A percentile compares a stretch with the other conserved stretches of the same genome.
These are phyloP conservation scores for Raphanus sativus DNA, from an alignment of 345 rosid genomes.

Conservation along the genomic window DNA sequence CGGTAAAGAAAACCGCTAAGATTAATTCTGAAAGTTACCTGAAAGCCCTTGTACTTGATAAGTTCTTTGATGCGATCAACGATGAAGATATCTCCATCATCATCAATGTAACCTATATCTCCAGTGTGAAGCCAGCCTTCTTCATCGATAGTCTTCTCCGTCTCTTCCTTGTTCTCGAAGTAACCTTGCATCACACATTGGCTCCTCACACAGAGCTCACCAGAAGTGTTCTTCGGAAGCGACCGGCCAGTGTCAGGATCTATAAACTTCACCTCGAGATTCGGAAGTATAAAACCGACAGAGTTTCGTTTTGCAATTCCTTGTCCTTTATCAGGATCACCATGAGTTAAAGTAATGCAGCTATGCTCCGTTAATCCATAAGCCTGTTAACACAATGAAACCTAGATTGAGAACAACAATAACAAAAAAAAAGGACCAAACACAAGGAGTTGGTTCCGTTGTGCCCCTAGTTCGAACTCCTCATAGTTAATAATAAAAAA, in stretches of 20 bases:
- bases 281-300: slow-evolving; percentile 84
- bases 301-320: slow-evolving; percentile 76
- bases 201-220: slow-evolving; percentile 91
- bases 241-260: slow-evolving; percentile 72
- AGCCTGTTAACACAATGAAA: slow-evolving; percentile 47
- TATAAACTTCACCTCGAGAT: slow-evolving; percentile 79
- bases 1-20: not conserved
- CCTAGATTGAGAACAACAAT: not conserved
- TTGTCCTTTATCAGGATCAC: slow-evolving; percentile 56
- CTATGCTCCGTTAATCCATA: slow-evolving; percentile 97
- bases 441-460: not conserved
- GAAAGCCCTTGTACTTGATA: slow-evolving; percentile 94
- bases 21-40: slow-evolving; percentile 40
- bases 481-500: too few species aligned
- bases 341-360: slow-evolving; percentile 86
- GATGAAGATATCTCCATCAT: slow-evolving; percentile 84
- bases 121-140: slow-evolving; percentile 94
- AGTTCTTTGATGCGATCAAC: slow-evolving; percentile 95
- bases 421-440: not conserved
- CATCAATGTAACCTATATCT: slow-evolving; percentile 84
- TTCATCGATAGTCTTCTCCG: slow-evolving; percentile 65
- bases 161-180: slow-evolving; percentile 73
- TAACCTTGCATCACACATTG: slow-evolving; percentile 93
- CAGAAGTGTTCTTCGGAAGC: slow-evolving; percentile 68
- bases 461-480: not conserved